phyloP scores from a whole-genome alignment of 2,329 filamentous ascomycete species.

The Lasiodiplodia sp. region DNA sequence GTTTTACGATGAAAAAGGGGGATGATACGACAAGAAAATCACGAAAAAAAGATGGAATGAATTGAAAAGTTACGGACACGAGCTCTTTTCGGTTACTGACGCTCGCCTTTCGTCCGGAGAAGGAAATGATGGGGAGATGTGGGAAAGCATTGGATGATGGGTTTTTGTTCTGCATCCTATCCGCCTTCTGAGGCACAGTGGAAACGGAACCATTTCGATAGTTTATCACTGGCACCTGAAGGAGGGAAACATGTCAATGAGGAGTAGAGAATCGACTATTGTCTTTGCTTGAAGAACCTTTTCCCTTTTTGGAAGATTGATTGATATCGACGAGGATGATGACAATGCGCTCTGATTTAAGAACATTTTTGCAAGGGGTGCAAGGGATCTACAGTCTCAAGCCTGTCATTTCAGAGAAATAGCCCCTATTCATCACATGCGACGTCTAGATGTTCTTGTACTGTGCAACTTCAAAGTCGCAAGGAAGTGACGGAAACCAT shows the following conservation, averaged over 20 bases:
- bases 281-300: not conserved
- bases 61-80: slow-evolving; percentile 23
- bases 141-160: not conserved
- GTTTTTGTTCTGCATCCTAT: not conserved
- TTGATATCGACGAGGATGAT: not conserved
- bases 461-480: no score
- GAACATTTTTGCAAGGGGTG: not conserved
- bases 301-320: not conserved
- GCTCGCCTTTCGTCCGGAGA: not conserved
- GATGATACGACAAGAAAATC: not conserved
- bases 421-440: no score
- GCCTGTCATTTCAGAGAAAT: no score
- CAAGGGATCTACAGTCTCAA: no score
- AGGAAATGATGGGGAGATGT: not conserved
- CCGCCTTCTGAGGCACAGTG: not conserved
- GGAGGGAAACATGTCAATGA: not conserved
- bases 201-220: not conserved
- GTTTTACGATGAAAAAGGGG: slow-evolving; percentile 3
- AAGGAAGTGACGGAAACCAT: not conserved
- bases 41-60: not conserved
- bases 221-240: not conserved
- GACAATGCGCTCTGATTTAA: not conserved
- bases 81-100: slow-evolving; percentile 9
- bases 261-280: not conserved
- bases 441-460: no score